A percentile compares a stretch with the other conserved stretches of the same genome.
Conservation (phyloP, 768 basidiomycete species). For the Boletus insuetus region DNA sequence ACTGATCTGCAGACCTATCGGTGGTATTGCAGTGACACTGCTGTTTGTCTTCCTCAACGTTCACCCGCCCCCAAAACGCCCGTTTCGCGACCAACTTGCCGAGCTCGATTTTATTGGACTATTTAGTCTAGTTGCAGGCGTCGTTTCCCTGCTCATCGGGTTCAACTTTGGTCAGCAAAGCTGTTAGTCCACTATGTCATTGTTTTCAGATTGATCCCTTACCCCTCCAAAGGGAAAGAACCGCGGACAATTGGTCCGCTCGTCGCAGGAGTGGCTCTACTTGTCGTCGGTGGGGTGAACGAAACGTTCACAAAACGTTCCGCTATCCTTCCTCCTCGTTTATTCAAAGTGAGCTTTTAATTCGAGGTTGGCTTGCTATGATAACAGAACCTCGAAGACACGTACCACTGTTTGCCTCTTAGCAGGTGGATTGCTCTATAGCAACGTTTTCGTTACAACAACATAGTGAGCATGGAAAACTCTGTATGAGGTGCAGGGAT, state of each 20-base stretch:
- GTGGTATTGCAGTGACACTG: conserved; percentile 55
- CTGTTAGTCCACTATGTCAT: conserved; percentile 42
- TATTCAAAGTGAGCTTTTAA: conserved; percentile 55
- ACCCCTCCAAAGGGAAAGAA: conserved; percentile 2
- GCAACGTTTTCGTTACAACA: conserved; percentile 53
- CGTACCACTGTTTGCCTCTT: conserved; percentile 64
- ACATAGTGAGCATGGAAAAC: conserved; percentile 19
- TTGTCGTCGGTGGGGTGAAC: conserved; percentile 51
- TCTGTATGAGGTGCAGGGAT: no score
- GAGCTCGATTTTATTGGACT: conserved; percentile 70
- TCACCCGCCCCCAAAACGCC: conserved; percentile 62
- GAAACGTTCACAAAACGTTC: conserved; percentile 60
- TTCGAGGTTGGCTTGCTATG: not conserved
- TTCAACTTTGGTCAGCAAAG: conserved; percentile 66
- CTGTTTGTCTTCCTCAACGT: conserved; percentile 74
- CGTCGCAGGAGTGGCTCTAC: conserved; percentile 47
- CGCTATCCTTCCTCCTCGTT: conserved; percentile 69
- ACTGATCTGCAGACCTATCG: conserved; percentile 54
- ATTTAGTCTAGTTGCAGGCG: conserved; percentile 55
- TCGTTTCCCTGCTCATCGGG: conserved; percentile 66
- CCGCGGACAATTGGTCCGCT: conserved; percentile 57
- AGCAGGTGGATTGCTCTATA: conserved; percentile 58
- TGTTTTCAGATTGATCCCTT: not conserved
- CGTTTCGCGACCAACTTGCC: conserved; percentile 51
- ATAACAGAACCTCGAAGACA: conserved; percentile 41